These are phyloP conservation scores for Saccharomyces paradoxus DNA, from an alignment of 805 yeast species.

Conservation along the genomic window DNA sequence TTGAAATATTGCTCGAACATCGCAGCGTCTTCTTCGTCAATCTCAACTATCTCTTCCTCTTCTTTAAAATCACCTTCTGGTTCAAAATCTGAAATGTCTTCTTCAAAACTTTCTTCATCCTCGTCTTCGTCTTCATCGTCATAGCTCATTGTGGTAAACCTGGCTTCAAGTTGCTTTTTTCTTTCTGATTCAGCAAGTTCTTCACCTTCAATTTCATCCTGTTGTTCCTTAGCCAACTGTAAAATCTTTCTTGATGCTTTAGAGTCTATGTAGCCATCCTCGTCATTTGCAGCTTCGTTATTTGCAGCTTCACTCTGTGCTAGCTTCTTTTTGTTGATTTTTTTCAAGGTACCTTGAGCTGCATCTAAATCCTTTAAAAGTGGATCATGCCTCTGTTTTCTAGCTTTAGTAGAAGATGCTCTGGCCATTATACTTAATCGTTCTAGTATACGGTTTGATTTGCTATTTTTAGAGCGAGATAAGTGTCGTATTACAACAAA, in stretches of 20 bases:
- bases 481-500: not conserved
- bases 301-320: conserved; percentile 34
- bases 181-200: conserved; percentile 33
- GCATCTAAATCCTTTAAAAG: conserved; percentile 70
- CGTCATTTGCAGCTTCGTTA: conserved; percentile 57
- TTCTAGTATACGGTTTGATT: not conserved
- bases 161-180: conserved; percentile 26
- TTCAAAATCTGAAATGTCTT: conserved; percentile 44
- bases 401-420: conserved; percentile 43
- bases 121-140: conserved; percentile 52
- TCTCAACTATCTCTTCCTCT: conserved; percentile 54
- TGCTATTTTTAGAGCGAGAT: not conserved
- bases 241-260: conserved; percentile 75
- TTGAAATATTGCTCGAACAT: conserved; percentile 72
- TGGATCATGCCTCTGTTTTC: conserved; percentile 68
- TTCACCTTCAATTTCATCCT: conserved; percentile 76
- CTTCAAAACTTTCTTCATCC: conserved; percentile 35
- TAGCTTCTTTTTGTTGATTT: conserved; percentile 28
- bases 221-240: conserved; percentile 86
- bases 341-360: conserved; percentile 61
- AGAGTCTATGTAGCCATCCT: conserved; percentile 59
- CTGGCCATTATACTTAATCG: conserved; percentile 49
- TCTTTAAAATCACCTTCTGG: conserved; percentile 41
- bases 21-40: conserved; percentile 76
- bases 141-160: conserved; percentile 29